These are phyloP conservation scores for Fraxinus latifolia DNA, from an alignment of 305 asterid species.

Conservation along the genomic window DNA sequence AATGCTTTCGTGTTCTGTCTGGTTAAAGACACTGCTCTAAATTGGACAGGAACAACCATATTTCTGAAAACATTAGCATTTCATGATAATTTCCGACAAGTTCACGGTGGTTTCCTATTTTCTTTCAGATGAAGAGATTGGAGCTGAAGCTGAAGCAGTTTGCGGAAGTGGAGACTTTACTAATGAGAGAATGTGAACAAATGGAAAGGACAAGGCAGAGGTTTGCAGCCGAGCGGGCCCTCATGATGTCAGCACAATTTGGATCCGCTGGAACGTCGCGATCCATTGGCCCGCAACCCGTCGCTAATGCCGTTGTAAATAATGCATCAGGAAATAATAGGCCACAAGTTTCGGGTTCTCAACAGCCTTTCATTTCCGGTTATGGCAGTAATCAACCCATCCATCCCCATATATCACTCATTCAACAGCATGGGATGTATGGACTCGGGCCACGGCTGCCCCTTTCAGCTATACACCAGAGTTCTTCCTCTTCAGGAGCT, in stretches of 20 bases:
- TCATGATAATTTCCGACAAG: conserved; percentile 18
- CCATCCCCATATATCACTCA: conserved; percentile 64
- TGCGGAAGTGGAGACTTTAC: conserved; percentile 79
- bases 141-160: conserved; percentile 91
- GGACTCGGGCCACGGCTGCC: conserved; percentile 75
- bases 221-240: conserved; percentile 54
- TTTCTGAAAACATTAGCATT: background rate
- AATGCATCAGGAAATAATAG: conserved; percentile 42
- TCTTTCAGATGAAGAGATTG: conserved; percentile 72
- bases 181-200: conserved; percentile 96
- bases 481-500: conserved; percentile 56
- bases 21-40: background rate
- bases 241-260: conserved; percentile 51
- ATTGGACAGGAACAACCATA: background rate
- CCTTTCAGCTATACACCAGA: conserved; percentile 64
- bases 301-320: conserved; percentile 37
- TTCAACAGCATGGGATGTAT: conserved; percentile 65
- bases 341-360: conserved; percentile 51
- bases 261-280: conserved; percentile 52
- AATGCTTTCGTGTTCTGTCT: background rate
- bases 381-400: conserved; percentile 55
- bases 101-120: background rate
- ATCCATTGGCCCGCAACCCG: conserved; percentile 42
- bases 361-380: conserved; percentile 56
- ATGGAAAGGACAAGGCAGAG: conserved; percentile 87